Evolutionary conservation across 148 eudicot genomes (phyloP), one percentile per base, ranked within the genome.

Genomic region (Bassia scoparia): DNA sequence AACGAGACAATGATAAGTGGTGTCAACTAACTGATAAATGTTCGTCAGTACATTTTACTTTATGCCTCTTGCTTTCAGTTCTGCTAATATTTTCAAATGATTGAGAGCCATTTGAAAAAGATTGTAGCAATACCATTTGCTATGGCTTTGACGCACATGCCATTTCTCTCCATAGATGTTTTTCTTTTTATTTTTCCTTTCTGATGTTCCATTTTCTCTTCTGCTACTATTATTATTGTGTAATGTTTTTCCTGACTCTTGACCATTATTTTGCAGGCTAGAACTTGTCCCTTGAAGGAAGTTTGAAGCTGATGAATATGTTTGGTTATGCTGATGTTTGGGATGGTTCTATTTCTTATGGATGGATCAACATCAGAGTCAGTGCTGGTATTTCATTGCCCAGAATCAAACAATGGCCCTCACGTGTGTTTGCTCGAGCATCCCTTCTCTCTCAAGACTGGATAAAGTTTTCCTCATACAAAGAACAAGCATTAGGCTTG

Each of bases 391-490:
- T 90, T 74, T 73, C 90, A 74, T 71, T 95, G 72, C 97, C 99
- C 54, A 85, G 90, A 80, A 78, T 85, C 74, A 82, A 77, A 69
- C 43, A 77, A 65, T 74, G 85, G 77, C 52, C 76, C 44, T 80
- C 87, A 69, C 99, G 97, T 33, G 75, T 95, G 69, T 75, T 79
- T 62, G 94, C 96, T 71, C 89, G 99, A 72, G 86, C 81, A 63
- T 92, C 88, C 62, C 71, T 95, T 69, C 88, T 88, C 65, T 95
- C 97, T 65, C 92, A 88, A 86, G 99, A 95, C 77, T 92, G 97
- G 99, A 69, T 86, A 65, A 86, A 86, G 77, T 85, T 88, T 61
- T 89, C 99, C 74, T 92, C 99, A 24, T 92, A 87, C 79, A 92
- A 89, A 80, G 96, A 95, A 73, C 87, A 77, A 79, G 79, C 83